Evolutionary conservation across 139 green algal genomes (phyloP).

Genomic region (Ettlia oleoabundans): DNA sequence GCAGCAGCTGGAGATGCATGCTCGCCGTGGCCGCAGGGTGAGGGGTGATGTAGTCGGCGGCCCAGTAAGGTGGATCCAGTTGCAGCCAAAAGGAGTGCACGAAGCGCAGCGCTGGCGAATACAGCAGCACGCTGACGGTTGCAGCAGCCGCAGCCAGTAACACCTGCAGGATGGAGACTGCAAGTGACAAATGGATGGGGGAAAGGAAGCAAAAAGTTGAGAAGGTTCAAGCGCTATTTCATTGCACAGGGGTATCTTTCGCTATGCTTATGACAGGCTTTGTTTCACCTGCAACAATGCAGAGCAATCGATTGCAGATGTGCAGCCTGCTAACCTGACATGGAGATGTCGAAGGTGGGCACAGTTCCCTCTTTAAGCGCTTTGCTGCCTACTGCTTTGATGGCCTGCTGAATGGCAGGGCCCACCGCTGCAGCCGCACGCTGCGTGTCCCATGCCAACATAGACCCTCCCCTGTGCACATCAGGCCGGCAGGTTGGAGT

Average conservation of each 20-base stretch:
- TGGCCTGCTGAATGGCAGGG: not conserved
- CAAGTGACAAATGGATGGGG: not conserved
- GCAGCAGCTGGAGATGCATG: conserved; percentile 32
- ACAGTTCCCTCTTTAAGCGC: not conserved
- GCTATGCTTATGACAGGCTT: too few relatives aligned
- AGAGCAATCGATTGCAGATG: too few relatives aligned
- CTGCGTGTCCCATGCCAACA: conserved; percentile 24
- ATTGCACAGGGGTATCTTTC: too few relatives aligned
- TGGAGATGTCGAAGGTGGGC: not conserved
- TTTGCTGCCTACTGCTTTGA: not conserved
- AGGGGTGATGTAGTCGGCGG: not conserved
- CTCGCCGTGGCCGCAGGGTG: not conserved
- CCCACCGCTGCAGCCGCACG: conserved; percentile 4
- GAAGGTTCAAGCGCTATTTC: too few relatives aligned
- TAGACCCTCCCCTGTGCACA: not conserved
- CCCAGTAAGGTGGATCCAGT: conserved; percentile 6
- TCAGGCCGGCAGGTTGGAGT: not conserved
- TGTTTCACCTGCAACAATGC: too few relatives aligned
- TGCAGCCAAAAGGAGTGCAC: conserved; percentile 18
- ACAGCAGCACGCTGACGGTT: conserved; percentile 27
- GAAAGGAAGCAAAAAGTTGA: too few relatives aligned
- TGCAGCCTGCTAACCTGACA: not conserved
- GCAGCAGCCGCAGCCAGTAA: conserved; percentile 6
- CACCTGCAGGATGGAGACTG: conserved; percentile 18
- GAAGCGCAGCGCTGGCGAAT: conserved; percentile 39